Evolutionary conservation across 306 rosid genomes (phyloP).

Genomic region (Nissolia schottii): DNA sequence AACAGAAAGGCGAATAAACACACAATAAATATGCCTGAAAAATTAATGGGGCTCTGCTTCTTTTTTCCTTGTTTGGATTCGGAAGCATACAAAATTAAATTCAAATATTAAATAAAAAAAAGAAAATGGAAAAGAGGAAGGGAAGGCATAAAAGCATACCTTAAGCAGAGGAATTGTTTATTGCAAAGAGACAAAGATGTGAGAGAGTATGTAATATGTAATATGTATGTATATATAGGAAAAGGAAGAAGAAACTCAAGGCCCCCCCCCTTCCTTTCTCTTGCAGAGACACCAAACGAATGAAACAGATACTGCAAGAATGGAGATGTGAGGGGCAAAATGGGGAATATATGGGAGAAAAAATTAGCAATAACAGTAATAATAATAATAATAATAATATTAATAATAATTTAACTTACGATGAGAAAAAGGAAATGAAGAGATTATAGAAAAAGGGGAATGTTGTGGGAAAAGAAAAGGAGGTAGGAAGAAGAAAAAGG

Average conservation of each 20-base stretch:
- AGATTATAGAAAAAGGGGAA: not conserved
- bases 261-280: too few relatives aligned
- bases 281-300: conserved; percentile 38
- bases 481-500: conserved; percentile 21
- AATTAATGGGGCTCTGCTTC: not conserved
- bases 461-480: conserved; percentile 35
- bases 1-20: not conserved
- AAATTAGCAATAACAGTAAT: not conserved
- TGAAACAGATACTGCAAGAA: conserved; percentile 38
- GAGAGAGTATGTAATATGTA: too few relatives aligned
- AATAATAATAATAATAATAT: not conserved
- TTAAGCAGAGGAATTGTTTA: conserved; percentile 33
- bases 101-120: not conserved
- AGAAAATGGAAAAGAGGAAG: not conserved
- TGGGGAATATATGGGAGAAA: conserved; percentile 17
- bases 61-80: not conserved
- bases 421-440: not conserved
- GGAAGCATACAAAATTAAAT: conserved; percentile 1
- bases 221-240: conserved; percentile 6
- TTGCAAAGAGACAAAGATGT: conserved; percentile 19
- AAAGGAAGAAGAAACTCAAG: not conserved
- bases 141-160: conserved; percentile 45
- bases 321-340: conserved; percentile 29
- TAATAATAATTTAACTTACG: too few relatives aligned
- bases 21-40: not conserved